Percentiles rank a stretch among this genome's conserved stretches.
Evolutionary conservation across 163 green algal genomes (phyloP).

Genomic region (Scenedesmus sp.): DNA sequence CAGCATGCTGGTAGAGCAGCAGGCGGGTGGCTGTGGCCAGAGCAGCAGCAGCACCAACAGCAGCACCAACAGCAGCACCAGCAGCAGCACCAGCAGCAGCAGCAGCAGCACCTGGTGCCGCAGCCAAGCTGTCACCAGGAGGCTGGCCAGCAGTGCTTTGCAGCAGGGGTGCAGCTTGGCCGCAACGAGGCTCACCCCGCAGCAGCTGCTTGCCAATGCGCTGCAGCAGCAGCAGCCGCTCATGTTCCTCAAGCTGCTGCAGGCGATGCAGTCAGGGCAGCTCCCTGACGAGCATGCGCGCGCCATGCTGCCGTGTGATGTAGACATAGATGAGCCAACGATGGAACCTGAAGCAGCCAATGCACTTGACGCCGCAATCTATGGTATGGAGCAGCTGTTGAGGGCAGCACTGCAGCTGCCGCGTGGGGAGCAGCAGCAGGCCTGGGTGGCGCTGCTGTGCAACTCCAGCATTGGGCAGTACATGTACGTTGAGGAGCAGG

Average conservation of each 20-base stretch:
- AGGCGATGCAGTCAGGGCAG: neutral
- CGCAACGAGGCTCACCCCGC: too few species aligned
- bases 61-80: neutral
- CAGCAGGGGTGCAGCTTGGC: too few species aligned
- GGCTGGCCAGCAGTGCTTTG: neutral
- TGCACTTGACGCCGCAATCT: too few species aligned
- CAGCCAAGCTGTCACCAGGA: too few species aligned
- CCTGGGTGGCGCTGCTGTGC: neutral
- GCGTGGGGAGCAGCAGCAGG: neutral
- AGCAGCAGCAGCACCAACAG: neutral
- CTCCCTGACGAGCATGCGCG: neutral
- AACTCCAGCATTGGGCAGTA: neutral
- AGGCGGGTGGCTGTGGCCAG: neutral
- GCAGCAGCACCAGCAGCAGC: neutral
- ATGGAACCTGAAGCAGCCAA: too few species aligned
- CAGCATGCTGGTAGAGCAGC: neutral
- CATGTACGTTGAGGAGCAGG: neutral
- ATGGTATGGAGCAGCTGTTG: neutral
- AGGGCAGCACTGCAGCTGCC: neutral
- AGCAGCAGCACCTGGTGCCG: neutral
- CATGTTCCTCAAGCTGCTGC: neutral
- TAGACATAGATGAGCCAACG: too few species aligned
- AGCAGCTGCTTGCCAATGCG: neutral
- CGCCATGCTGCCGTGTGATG: neutral
- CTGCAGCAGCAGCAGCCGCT: neutral